Evolutionary conservation across 495 filamentous ascomycete species (phyloP).

Genomic region (Neurospora tetraspora): DNA sequence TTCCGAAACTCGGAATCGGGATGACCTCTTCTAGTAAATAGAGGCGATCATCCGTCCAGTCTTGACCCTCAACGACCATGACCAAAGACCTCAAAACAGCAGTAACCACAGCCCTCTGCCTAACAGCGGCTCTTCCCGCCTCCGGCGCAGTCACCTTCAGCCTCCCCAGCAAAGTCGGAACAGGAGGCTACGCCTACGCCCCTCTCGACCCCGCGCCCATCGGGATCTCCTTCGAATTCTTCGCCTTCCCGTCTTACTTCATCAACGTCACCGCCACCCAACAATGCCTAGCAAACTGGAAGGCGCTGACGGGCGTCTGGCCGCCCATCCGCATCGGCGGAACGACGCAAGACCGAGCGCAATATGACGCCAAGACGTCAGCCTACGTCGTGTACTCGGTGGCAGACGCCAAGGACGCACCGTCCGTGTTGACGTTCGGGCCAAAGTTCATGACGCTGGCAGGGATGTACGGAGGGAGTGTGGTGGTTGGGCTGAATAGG

Average conservation of each 20-base stretch:
- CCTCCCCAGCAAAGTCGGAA: conserved; percentile 21
- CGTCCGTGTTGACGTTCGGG: conserved; percentile 45
- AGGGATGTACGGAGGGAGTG: conserved; percentile 38
- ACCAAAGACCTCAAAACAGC: neutral
- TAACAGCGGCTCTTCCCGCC: conserved; percentile 7
- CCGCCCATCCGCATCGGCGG: conserved; percentile 51
- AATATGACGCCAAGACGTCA: conserved; percentile 39
- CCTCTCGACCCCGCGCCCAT: conserved; percentile 39
- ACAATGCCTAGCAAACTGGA: conserved; percentile 46
- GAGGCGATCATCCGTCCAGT: too few species aligned
- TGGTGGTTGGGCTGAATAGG: conserved; percentile 48
- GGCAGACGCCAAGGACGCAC: conserved; percentile 41
- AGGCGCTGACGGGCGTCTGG: conserved; percentile 42
- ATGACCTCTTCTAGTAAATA: neutral
- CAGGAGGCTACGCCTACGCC: conserved; percentile 21
- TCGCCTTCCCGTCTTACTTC: conserved; percentile 50
- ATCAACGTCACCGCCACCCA: conserved; percentile 43
- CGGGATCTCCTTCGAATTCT: conserved; percentile 52
- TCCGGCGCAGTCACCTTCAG: conserved; percentile 22
- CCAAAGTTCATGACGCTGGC: conserved; percentile 46
- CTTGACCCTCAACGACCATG: neutral
- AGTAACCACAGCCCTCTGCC: neutral
- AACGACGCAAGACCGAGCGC: conserved; percentile 50
- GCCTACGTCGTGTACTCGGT: conserved; percentile 48
- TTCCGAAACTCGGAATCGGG: neutral